Base-by-base conservation (phyloP, 768 basidiomycete species). In the Serpula lacrymans region DNA sequence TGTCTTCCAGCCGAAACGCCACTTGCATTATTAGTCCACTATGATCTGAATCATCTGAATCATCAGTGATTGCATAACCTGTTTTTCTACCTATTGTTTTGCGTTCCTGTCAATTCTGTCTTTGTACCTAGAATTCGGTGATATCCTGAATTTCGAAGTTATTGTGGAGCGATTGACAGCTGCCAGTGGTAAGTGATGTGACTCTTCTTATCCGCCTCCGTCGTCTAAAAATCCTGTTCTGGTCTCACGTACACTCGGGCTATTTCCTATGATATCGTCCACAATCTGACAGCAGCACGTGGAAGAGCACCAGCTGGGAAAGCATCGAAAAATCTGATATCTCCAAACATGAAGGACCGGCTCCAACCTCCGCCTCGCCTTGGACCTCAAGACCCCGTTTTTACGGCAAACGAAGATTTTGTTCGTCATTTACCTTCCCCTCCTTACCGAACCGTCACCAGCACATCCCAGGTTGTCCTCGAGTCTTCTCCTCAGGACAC, bases 361-460 rank as follows among this genome's bases (percentile, higher is more conserved):
- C 46, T 23, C 45, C 45, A 48, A 43, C 46, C 38, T 34, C 35
- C 36, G 16, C 41, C 39, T 43, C 27, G 45, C 43, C 41, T 39
- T 25, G 24, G 38, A 40, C 45, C 47, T 3, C 53, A 47, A 24
- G 27, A 42, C 11, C 52, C 47, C 18, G 37, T 32, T 9, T 43
- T 40, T 29, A 24, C 37, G 38, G 46, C 18, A 44, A 34, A 55
- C 53, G 33, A 46, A 50, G 43, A 34, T 3, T 27, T 37, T 32
- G 28, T 26, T 11, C 37, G 35, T 23, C 27, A 51, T 9, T 43
- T 55, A 20, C 58, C 67, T 12, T 69, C 70, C 7, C 70, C 70
- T 13, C 65, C 66, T 0, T 72, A 71, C 51, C 59, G 56, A 5
- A 58, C 55, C 12, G 38, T 56, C 34, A 54, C 65, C 14, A 65